Conservation (phyloP, 306 rosid species). For the Cicer bijugum region DNA sequence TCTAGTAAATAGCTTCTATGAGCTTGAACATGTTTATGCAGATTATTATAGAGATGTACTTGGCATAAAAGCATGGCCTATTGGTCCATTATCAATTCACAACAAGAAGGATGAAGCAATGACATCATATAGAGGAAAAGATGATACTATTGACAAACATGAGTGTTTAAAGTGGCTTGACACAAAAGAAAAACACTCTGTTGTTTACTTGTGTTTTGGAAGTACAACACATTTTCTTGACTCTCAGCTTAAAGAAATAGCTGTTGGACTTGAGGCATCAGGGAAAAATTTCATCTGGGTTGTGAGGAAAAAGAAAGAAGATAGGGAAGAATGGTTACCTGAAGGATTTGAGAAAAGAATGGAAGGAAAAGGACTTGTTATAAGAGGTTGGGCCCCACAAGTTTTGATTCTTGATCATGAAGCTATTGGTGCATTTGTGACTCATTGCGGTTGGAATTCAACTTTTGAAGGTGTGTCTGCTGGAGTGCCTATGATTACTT, state of each 20-base stretch:
- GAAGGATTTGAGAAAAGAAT: constrained; percentile 53
- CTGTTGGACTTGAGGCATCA: constrained; percentile 60
- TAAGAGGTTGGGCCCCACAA: constrained; percentile 63
- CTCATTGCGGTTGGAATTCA: constrained; percentile 64
- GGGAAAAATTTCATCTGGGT: constrained; percentile 58
- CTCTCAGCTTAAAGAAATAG: constrained; percentile 61
- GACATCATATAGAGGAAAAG: constrained; percentile 21
- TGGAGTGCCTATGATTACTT: constrained; percentile 57
- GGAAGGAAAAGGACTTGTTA: constrained; percentile 49
- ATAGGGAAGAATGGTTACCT: constrained; percentile 41
- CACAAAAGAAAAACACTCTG: constrained; percentile 46
- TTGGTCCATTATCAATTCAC: constrained; percentile 62
- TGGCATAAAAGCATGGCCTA: constrained; percentile 60
- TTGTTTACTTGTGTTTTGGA: constrained; percentile 63
- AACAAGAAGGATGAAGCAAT: neutral
- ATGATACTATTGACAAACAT: neutral
- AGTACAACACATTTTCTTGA: constrained; percentile 40
- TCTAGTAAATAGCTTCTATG: constrained; percentile 61
- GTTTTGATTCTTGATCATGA: constrained; percentile 48
- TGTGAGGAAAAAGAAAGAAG: constrained; percentile 34
- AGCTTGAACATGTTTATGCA: constrained; percentile 57
- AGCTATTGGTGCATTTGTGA: constrained; percentile 52
- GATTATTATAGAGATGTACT: constrained; percentile 48
- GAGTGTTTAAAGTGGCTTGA: constrained; percentile 52
- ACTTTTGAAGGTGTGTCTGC: constrained; percentile 49